Percentiles rank a stretch among this genome's conserved stretches.
phyloP scores from a whole-genome alignment of 129 eudicot species.

The Tanacetum coccineum region DNA sequence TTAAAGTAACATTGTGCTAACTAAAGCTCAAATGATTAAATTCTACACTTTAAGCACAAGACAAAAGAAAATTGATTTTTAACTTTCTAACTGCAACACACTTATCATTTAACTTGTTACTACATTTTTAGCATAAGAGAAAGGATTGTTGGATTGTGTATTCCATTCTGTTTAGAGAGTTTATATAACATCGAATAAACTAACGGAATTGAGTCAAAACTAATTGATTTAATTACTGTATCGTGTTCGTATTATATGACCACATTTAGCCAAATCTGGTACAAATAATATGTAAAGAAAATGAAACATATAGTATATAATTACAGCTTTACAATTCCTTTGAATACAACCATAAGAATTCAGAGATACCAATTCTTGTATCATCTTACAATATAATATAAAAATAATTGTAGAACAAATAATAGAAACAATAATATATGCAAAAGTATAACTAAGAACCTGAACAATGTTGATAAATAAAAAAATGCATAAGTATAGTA shows the following conservation, averaged over 20 bases:
- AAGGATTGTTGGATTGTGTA: neutral
- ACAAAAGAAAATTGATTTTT: constrained; percentile 5
- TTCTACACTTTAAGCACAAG: constrained; percentile 38
- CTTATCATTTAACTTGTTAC: neutral
- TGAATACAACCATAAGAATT: constrained; percentile 17
- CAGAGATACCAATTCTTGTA: constrained; percentile 8
- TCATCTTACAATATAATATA: constrained; percentile 16
- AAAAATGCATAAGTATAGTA: neutral
- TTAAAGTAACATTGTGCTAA: constrained; percentile 30
- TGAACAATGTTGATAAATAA: neutral
- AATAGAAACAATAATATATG: neutral
- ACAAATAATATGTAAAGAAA: neutral
- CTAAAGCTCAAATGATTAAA: constrained; percentile 30
- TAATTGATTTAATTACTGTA: neutral
- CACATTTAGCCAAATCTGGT: neutral
- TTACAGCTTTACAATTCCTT: constrained; percentile 5
- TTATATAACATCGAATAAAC: neutral
- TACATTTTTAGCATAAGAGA: neutral
- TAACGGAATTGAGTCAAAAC: neutral
- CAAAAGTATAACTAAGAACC: constrained; percentile 4
- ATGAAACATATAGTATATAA: neutral
- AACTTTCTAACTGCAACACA: neutral
- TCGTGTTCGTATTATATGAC: neutral
- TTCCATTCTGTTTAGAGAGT: neutral
- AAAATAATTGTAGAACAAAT: neutral